A percentile compares a stretch with the other conserved stretches of the same genome.
These are phyloP conservation scores for Ophiostoma fasciatum DNA, from an alignment of 2,329 filamentous ascomycete species.

Conservation along the genomic window DNA sequence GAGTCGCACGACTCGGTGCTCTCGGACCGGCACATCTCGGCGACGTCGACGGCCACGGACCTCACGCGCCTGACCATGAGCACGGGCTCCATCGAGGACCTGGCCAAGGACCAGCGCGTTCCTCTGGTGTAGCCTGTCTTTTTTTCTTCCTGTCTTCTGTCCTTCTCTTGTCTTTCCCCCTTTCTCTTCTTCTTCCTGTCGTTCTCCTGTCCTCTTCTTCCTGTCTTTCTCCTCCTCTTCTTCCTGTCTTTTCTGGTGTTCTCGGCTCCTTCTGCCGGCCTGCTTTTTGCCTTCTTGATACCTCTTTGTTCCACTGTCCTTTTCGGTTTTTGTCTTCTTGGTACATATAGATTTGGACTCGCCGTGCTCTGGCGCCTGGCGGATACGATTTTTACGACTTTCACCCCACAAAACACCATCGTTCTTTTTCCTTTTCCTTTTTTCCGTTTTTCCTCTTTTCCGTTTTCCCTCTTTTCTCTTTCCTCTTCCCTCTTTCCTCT, in stretches of 20 bases:
- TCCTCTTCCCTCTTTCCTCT: background rate
- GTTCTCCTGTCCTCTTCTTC: background rate
- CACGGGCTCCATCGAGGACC: constrained; percentile 28
- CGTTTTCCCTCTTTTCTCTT: background rate
- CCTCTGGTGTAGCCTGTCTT: background rate
- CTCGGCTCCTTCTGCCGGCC: background rate
- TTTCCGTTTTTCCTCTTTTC: background rate
- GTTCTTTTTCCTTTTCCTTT: background rate
- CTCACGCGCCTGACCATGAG: constrained; percentile 39
- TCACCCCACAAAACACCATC: too few relatives aligned
- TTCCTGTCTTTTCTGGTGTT: background rate
- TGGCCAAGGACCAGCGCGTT: background rate
- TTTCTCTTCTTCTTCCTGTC: background rate
- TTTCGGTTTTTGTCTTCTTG: background rate
- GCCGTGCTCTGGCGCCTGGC: too few relatives aligned
- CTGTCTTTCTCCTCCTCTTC: background rate
- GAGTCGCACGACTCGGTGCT: constrained; percentile 31
- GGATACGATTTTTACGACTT: too few relatives aligned
- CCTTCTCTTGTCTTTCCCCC: background rate
- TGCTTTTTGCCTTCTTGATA: background rate
- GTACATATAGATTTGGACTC: constrained; percentile 1
- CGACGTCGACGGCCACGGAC: constrained; percentile 36
- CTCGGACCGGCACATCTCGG: constrained; percentile 38
- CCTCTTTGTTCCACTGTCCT: background rate
- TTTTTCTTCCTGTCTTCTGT: background rate